Percentiles rank a stretch among this genome's conserved stretches.
These are phyloP conservation scores for Excoecaria agallocha DNA, from an alignment of 345 rosid species.

Conservation along the genomic window DNA sequence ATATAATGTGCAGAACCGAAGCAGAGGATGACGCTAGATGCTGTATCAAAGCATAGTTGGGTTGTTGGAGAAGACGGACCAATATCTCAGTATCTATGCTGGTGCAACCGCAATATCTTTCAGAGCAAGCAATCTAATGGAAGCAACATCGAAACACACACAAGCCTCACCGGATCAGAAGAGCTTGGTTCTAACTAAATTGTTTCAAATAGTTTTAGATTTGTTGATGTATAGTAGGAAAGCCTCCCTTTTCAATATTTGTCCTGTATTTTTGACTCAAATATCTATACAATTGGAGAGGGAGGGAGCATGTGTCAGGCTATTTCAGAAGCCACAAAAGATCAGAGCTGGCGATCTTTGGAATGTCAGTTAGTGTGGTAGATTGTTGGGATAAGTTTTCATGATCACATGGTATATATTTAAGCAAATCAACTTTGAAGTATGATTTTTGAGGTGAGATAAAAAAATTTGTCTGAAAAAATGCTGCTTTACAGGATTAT, in stretches of 20 bases:
- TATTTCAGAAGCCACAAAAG: neutral
- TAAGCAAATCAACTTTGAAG: neutral
- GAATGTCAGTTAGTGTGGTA: neutral
- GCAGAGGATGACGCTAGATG: conserved; percentile 66
- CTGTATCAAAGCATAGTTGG: conserved; percentile 72
- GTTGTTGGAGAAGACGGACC: conserved; percentile 68
- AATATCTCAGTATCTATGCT: conserved; percentile 59
- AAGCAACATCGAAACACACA: neutral
- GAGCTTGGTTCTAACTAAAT: conserved; percentile 21
- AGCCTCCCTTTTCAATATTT: neutral
- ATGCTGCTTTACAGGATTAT: too few species aligned
- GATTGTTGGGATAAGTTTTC: neutral
- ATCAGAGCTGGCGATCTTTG: conserved; percentile 2
- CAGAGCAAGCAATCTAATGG: conserved; percentile 32
- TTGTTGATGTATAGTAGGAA: conserved; percentile 30
- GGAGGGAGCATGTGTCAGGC: neutral
- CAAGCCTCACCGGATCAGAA: neutral
- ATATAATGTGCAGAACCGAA: conserved; percentile 58
- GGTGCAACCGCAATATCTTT: conserved; percentile 69
- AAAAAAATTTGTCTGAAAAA: too few species aligned
- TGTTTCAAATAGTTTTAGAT: too few species aligned
- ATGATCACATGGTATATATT: neutral
- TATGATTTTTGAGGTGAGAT: conserved; percentile 7
- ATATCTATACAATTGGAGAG: neutral
- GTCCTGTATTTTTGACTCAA: neutral